These are phyloP conservation scores for Boletus huronensis DNA, from an alignment of 768 basidiomycete species.

Conservation along the genomic window DNA sequence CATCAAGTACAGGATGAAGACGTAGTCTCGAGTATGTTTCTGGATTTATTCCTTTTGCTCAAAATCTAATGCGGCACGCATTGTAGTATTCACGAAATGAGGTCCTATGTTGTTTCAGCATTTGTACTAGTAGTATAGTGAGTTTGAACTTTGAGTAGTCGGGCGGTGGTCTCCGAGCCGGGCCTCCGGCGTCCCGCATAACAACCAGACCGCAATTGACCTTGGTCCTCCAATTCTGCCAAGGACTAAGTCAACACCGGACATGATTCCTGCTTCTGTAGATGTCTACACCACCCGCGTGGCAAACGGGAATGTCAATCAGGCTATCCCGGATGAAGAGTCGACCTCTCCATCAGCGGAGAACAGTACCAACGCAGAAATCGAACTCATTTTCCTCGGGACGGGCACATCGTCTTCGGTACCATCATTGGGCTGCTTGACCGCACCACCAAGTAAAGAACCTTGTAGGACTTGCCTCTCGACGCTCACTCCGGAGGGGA, in stretches of 20 bases:
- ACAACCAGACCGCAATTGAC: not conserved
- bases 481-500: conserved; percentile 63
- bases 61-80: not conserved
- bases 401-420: conserved; percentile 78
- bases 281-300: not conserved
- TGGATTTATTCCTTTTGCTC: not conserved
- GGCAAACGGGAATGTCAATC: not conserved
- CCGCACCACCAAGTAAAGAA: conserved; percentile 49
- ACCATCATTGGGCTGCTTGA: conserved; percentile 72
- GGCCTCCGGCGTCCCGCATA: not conserved
- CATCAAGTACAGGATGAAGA: conserved; percentile 88
- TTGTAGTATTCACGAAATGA: conserved; percentile 33
- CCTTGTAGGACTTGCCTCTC: conserved; percentile 67
- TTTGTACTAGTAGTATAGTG: not conserved
- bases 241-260: not conserved
- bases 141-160: not conserved
- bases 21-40: conserved; percentile 77
- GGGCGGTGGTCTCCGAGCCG: not conserved
- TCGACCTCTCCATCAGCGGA: not conserved
- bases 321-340: not conserved
- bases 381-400: conserved; percentile 78
- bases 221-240: not conserved
- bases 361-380: conserved; percentile 7
- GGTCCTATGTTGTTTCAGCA: not conserved
- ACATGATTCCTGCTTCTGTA: conserved; percentile 1